phyloP scores from a whole-genome alignment of 2,329 filamentous ascomycete species.

The Capronia epimyces region DNA sequence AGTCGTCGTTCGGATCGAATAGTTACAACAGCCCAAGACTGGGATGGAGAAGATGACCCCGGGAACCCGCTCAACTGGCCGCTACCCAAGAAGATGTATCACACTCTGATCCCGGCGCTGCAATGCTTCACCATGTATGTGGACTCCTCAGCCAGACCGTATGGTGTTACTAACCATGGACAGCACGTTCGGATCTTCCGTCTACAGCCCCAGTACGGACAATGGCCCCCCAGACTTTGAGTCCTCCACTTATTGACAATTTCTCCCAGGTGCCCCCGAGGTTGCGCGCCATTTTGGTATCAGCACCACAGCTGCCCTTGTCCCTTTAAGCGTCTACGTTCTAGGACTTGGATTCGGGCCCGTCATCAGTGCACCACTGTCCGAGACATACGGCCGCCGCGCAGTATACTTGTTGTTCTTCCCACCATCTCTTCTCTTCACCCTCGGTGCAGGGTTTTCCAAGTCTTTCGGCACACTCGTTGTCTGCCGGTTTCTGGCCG shows the following conservation, averaged over 20 bases:
- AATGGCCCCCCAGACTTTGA: not conserved
- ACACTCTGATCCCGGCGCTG: slow-evolving; percentile 20
- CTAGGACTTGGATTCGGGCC: slow-evolving; percentile 67
- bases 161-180: slow-evolving; percentile 7
- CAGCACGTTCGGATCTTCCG: slow-evolving; percentile 33
- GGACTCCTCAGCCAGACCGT: not conserved
- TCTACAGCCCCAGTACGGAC: slow-evolving; percentile 31
- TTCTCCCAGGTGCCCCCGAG: slow-evolving; percentile 43
- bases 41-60: slow-evolving; percentile 55
- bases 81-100: slow-evolving; percentile 39
- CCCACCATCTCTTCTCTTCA: slow-evolving; percentile 55
- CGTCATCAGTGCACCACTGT: slow-evolving; percentile 66
- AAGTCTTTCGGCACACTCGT: slow-evolving; percentile 66
- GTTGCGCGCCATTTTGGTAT: slow-evolving; percentile 45
- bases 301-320: slow-evolving; percentile 36
- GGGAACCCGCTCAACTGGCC: slow-evolving; percentile 59
- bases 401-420: slow-evolving; percentile 65
- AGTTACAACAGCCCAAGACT: slow-evolving; percentile 37
- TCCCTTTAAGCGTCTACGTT: slow-evolving; percentile 66
- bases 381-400: slow-evolving; percentile 64
- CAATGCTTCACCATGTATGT: slow-evolving; percentile 26
- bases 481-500: slow-evolving; percentile 70
- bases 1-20: slow-evolving; percentile 6
- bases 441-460: slow-evolving; percentile 39
- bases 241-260: not conserved